Evolutionary conservation across 768 basidiomycete species (phyloP), one percentile per base, ranked within the genome.

Genomic region (Pseudohyphozyma bogoriensis): DNA sequence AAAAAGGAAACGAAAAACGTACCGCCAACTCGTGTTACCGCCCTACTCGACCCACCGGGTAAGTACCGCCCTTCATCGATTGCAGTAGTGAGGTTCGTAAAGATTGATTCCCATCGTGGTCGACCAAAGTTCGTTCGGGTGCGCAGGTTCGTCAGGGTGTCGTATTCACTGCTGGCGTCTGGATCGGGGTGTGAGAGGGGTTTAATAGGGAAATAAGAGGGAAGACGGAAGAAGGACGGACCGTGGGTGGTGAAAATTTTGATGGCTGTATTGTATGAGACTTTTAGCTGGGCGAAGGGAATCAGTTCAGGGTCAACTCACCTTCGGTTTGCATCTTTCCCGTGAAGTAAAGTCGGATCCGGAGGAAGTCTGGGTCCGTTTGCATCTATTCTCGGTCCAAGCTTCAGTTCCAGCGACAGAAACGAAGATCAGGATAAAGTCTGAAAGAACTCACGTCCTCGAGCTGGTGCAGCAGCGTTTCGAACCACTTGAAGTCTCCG

Each of bases 401-500:
- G n/a, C n/a, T n/a, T n/a, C n/a, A n/a, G n/a, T n/a, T n/a, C n/a
- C n/a, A n/a, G n/a, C n/a, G n/a, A n/a, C n/a, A n/a, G n/a, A n/a
- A n/a, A n/a, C n/a, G n/a, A n/a, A n/a, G n/a, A n/a, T n/a, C n/a
- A n/a, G n/a, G n/a, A n/a, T n/a, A n/a, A n/a, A n/a, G n/a, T n/a
- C n/a, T n/a, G n/a, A n/a, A n/a, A n/a, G n/a, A n/a, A n/a, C n/a
- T n/a, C n/a, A 22, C 51, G 60, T 57, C 83, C 73, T 95, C 91
- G 49, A 95, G 84, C 72, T 90, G 85, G 69, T 85, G 84, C 61
- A 95, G 78, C 55, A 95, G 76, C 63, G 80, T 83, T 73, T 92
- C 88, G 81, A 96, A 93, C 91, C 91, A 95, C 68, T 89, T 90
- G 70, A 95, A 90, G n/a, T 87, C 87, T 22, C 88, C 88, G n/a